These are phyloP conservation scores for Claviceps digitariae DNA, from an alignment of 2,329 filamentous ascomycete species.

Conservation along the genomic window DNA sequence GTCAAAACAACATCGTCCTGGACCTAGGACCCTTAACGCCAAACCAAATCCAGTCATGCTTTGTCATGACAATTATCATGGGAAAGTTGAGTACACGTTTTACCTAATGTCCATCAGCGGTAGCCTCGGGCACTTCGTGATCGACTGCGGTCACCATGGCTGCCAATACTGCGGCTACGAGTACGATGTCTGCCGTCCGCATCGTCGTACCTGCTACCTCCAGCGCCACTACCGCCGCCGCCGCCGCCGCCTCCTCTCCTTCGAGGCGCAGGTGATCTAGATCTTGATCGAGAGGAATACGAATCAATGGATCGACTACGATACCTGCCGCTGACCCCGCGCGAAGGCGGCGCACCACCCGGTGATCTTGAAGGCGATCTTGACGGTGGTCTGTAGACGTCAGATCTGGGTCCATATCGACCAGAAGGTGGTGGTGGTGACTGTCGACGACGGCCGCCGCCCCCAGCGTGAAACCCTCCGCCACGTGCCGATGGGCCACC, in stretches of 20 bases:
- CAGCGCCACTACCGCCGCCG: constrained; percentile 18
- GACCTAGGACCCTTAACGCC: background rate
- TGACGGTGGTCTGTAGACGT: constrained; percentile 51
- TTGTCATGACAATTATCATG: background rate
- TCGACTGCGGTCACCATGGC: constrained; percentile 25
- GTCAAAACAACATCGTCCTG: background rate
- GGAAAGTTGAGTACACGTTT: background rate
- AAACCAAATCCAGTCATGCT: background rate
- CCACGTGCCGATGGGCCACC: constrained; percentile 14
- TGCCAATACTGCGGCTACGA: constrained; percentile 33
- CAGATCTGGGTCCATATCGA: constrained; percentile 30
- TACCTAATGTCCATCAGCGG: constrained; percentile 12
- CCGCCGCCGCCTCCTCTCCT: constrained; percentile 19
- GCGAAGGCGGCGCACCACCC: constrained; percentile 26
- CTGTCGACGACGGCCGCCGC: constrained; percentile 24
- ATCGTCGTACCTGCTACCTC: constrained; percentile 11
- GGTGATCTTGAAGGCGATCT: constrained; percentile 28
- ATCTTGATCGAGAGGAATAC: constrained; percentile 36
- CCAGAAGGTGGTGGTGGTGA: constrained; percentile 20
- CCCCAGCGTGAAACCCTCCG: constrained; percentile 14
- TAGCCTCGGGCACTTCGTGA: constrained; percentile 26
- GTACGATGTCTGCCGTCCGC: constrained; percentile 26
- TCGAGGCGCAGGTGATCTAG: constrained; percentile 25
- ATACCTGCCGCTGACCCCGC: constrained; percentile 23
- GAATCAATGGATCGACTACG: constrained; percentile 31